A percentile compares a stretch with the other conserved stretches of the same genome.
These are phyloP conservation scores for Hypoxylon sp. DNA, from an alignment of 2,329 filamentous ascomycete species.

Conservation along the genomic window DNA sequence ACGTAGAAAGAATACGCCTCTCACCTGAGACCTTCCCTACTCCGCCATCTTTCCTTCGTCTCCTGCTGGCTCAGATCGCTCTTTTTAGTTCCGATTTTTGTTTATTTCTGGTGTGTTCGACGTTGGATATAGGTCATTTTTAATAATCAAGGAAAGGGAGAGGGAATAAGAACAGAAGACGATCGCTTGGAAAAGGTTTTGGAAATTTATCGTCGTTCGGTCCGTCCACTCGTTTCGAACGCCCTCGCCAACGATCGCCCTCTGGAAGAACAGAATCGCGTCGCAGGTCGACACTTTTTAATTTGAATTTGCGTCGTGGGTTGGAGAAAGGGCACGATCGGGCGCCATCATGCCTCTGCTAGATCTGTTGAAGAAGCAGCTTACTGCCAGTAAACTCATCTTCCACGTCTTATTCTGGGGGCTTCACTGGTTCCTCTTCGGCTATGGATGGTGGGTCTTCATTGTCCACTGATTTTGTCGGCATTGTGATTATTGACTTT, in stretches of 20 bases:
- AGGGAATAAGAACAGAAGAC: conserved; percentile 29
- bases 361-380: conserved; percentile 69
- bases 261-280: conserved; percentile 48
- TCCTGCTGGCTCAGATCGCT: conserved; percentile 73
- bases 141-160: conserved; percentile 45
- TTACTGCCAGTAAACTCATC: conserved; percentile 76
- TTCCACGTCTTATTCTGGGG: conserved; percentile 88
- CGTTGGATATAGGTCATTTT: conserved; percentile 47
- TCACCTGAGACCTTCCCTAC: conserved; percentile 54
- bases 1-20: conserved; percentile 59
- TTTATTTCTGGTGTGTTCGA: conserved; percentile 46
- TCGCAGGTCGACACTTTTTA: conserved; percentile 68
- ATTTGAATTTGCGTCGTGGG: conserved; percentile 51
- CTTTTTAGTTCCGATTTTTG: conserved; percentile 58
- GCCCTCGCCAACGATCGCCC: conserved; percentile 32
- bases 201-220: conserved; percentile 27
- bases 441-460: conserved; percentile 80
- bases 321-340: conserved; percentile 51
- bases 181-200: conserved; percentile 24
- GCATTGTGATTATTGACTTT: conserved; percentile 15
- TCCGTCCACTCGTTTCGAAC: conserved; percentile 38
- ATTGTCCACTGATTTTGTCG: background rate
- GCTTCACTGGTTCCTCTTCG: conserved; percentile 83
- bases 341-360: conserved; percentile 57
- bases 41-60: conserved; percentile 56